Conservation (phyloP, 495 filamentous ascomycete species). For the Aspergillus mulundensis region DNA sequence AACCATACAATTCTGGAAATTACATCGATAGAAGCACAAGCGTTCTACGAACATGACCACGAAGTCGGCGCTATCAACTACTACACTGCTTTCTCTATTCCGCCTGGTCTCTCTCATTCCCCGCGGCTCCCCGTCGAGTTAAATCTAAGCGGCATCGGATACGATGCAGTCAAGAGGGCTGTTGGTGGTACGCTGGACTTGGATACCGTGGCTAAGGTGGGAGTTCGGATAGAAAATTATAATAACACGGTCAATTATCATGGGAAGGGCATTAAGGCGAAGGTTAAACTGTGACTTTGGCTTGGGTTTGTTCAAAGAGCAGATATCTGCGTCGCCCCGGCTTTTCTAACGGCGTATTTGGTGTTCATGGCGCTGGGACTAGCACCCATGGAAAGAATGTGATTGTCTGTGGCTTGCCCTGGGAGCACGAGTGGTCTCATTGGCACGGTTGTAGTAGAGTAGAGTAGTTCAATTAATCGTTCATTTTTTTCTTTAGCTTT, state of each 20-base stretch:
- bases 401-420: no score
- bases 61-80: constrained; percentile 73
- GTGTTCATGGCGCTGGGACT: not conserved
- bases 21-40: constrained; percentile 74
- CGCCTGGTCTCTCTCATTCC: constrained; percentile 64
- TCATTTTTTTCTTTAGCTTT: no score
- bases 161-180: constrained; percentile 74
- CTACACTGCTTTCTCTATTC: constrained; percentile 68
- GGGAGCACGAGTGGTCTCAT: no score
- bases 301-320: not conserved
- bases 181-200: constrained; percentile 77
- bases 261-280: constrained; percentile 71
- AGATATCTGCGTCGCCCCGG: not conserved
- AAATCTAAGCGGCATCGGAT: constrained; percentile 72
- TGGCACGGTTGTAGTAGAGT: no score
- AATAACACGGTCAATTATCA: constrained; percentile 62
- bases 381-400: no score
- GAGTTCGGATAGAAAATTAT: constrained; percentile 69
- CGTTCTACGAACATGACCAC: constrained; percentile 75
- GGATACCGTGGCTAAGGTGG: constrained; percentile 70
- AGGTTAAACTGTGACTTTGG: constrained; percentile 52
- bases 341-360: not conserved
- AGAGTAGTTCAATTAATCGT: no score
- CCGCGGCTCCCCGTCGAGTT: constrained; percentile 80
- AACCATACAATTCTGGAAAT: constrained; percentile 65